Evolutionary conservation across 495 filamentous ascomycete species (phyloP), one percentile per base, ranked within the genome.

Genomic region (Trypethelium eluteriae): DNA sequence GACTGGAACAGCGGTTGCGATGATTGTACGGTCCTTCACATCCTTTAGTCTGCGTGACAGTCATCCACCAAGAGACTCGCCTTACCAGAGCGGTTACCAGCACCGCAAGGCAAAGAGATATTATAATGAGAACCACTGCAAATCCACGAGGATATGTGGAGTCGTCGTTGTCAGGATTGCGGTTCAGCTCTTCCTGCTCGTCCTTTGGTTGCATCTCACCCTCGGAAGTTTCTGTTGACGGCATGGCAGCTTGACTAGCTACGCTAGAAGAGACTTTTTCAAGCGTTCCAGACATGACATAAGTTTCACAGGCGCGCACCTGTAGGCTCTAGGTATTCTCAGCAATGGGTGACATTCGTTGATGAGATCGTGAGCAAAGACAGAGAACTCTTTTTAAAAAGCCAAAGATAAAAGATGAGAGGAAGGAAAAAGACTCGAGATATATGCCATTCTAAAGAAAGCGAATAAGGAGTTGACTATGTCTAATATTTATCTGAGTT

Each of bases 1-100:
- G 59, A 84, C 85, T 12, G 90, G 90, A 64, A 92, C 92, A 25
- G 90, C 90, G 0, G 90, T 93, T 9, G 88, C 87, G 63, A 93
- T 89, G 68, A 93, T 92, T 2, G 63, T 49, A 5, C 53, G 53
- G 32, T 59, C 53, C 53, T 59, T 35, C 36, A 10, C n/a, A 14
- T 10, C 14, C 7, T 1, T 59, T 14, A 59, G 53, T 59, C n/a
- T n/a, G 53, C 34, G 18, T 7, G 18, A 36, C 7, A 9, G 53
- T 9, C 6, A 10, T 36, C 3, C 3, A 9, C n/a, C 7, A 14
- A 36, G 9, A 18, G 10, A 14, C 6, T 6, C 36, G 5, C 32
- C 3, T 7, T 59, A 59, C 53, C 53, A 59, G 18, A 36, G 53
- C 53, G 36, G 36, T 32, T 10, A 59, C 18, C 14, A 59, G 36